Evolutionary conservation across 345 rosid genomes (phyloP).

Genomic region (Eutrema japonicum): DNA sequence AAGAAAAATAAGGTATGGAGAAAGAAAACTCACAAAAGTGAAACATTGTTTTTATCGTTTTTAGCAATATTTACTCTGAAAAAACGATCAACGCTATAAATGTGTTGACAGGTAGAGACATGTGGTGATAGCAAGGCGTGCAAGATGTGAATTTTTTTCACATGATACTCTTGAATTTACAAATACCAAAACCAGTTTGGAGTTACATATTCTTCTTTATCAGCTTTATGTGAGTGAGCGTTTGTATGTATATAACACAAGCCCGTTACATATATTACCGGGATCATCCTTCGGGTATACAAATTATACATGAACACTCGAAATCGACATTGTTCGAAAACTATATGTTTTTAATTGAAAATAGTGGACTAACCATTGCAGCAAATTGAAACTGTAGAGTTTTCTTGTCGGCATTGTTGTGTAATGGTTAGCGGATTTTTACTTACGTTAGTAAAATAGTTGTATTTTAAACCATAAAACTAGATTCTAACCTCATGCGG

Average conservation of each 20-base stretch:
- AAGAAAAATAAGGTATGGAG: slow-evolving; percentile 63
- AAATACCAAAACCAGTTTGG: slow-evolving; percentile 6
- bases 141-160: slow-evolving; percentile 49
- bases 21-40: slow-evolving; percentile 8
- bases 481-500: too few relatives aligned
- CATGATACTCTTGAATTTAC: slow-evolving; percentile 8
- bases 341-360: too few relatives aligned
- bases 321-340: too few relatives aligned
- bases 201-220: neutral
- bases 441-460: too few relatives aligned
- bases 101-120: slow-evolving; percentile 54
- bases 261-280: neutral
- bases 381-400: too few relatives aligned
- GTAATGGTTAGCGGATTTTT: too few relatives aligned
- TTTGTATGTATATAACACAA: neutral
- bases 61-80: neutral
- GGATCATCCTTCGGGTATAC: too few relatives aligned
- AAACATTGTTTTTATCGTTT: neutral
- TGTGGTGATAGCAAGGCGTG: slow-evolving; percentile 58
- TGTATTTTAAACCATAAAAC: too few relatives aligned
- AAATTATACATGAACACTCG: too few relatives aligned
- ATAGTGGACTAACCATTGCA: too few relatives aligned
- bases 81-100: neutral
- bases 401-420: too few relatives aligned
- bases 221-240: neutral